Evolutionary conservation across 768 basidiomycete species (phyloP).

Genomic region (Xerocomellus amylosporus): DNA sequence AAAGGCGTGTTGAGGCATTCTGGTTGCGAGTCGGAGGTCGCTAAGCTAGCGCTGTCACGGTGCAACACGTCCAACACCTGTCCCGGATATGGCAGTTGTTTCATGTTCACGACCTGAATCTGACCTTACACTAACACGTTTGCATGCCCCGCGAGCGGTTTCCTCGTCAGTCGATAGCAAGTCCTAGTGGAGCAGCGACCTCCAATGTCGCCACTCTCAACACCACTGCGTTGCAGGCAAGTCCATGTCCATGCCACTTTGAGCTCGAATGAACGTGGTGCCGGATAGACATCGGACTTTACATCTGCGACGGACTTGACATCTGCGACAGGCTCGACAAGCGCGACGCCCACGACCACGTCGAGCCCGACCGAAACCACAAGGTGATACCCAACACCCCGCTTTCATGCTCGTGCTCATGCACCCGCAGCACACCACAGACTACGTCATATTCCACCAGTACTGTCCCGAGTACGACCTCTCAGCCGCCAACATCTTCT

Average conservation of each 20-base stretch:
- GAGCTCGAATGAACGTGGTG: no score
- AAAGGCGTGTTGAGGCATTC: no score
- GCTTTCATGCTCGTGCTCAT: not conserved
- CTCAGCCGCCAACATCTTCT: conserved; percentile 1
- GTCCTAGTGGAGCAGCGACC: no score
- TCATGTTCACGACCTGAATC: no score
- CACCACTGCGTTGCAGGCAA: not conserved
- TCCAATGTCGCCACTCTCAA: not conserved
- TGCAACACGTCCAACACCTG: no score
- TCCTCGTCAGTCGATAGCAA: no score
- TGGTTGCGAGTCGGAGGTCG: no score
- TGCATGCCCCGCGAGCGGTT: no score
- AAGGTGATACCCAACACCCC: conserved; percentile 9
- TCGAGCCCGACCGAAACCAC: conserved; percentile 11
- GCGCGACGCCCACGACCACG: conserved; percentile 2
- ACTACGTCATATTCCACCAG: not conserved
- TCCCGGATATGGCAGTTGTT: no score
- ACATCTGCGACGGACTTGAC: no score
- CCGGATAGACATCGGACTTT: not conserved
- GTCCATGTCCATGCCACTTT: not conserved
- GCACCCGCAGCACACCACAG: conserved; percentile 4
- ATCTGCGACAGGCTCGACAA: not conserved
- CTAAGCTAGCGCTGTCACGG: no score
- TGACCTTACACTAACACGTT: no score
- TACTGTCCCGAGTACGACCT: not conserved